Base-by-base conservation (phyloP, 2,329 filamentous ascomycete species). In the Penicillium glabrum region DNA sequence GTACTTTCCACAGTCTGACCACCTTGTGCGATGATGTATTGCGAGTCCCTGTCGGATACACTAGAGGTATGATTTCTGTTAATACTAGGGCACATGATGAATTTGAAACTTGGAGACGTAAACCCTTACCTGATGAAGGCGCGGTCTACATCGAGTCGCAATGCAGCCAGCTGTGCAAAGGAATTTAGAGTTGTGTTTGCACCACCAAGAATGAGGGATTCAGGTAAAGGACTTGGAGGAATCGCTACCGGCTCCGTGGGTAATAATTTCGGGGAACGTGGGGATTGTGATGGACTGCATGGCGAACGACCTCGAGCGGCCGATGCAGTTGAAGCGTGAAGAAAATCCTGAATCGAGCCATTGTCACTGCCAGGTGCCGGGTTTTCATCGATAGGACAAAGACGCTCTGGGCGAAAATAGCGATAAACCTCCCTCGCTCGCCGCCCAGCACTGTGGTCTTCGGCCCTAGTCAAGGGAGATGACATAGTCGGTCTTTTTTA, bases 11-110 rank as follows among this genome's bases (percentile, higher is more conserved):
- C 61, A 2, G 72, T 75, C 57, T 74, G 73, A 5, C 78, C 79
- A 14, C 78, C 75, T 63, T 83, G 80, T 13, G 79, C 79, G 19
- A 83, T 67, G 35, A 82, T 77, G 54, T 81, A 82, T 58, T 81
- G 79, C 21, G 73, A 77, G 5, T 77, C 70, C 7, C 74, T 71
- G 59, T 81, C 80, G 56, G 82, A 78, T 16, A 82, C 69, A 60
- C 75, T 69, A 27, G 48, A 41, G 16, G 21, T 5, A 23, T 6
- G 6, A 23, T 0, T 21, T 14, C 1, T 2, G n/a, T 41, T 13
- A 41, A 19, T 41, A 21, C 5, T 2, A 13, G 2, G 8, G 3
- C 27, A 29, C 27, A 29, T 1, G 5, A 13, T 6, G 39, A 5
- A 13, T 23, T 11, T n/a, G 2, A 6, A 19, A 9, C 8, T 31